phyloP scores from a whole-genome alignment of 495 filamentous ascomycete genomes.

The Penicillium lividum region DNA sequence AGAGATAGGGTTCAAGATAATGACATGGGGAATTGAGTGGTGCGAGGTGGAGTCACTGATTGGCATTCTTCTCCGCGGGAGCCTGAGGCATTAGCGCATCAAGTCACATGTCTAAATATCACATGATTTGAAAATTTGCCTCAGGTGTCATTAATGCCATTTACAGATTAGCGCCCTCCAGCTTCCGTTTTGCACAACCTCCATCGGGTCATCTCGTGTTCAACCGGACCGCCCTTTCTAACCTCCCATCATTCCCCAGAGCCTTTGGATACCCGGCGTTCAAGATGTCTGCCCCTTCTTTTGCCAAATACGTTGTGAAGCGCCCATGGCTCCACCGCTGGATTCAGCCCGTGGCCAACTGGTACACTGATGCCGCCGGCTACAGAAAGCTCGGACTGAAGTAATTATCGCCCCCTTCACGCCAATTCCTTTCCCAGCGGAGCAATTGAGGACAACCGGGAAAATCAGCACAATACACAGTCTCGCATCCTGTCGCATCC shows the following conservation, averaged over 20 bases:
- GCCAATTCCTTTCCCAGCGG: slow-evolving; percentile 14
- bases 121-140: background rate
- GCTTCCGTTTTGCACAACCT: slow-evolving; percentile 52
- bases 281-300: slow-evolving; percentile 72
- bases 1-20: slow-evolving; percentile 16
- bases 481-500: background rate
- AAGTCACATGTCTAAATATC: slow-evolving; percentile 13
- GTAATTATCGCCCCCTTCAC: slow-evolving; percentile 51
- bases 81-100: slow-evolving; percentile 31
- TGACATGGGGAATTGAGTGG: slow-evolving; percentile 25
- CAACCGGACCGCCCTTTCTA: slow-evolving; percentile 39
- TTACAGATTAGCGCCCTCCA: slow-evolving; percentile 27
- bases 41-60: slow-evolving; percentile 36
- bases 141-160: slow-evolving; percentile 14
- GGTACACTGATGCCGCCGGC: slow-evolving; percentile 83
- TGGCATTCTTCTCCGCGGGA: slow-evolving; percentile 14
- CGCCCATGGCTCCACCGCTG: slow-evolving; percentile 80
- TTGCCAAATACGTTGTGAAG: slow-evolving; percentile 71
- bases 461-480: background rate
- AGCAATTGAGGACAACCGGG: slow-evolving; percentile 13
- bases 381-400: slow-evolving; percentile 91
- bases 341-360: slow-evolving; percentile 75
- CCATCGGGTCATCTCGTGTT: slow-evolving; percentile 47
- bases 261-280: slow-evolving; percentile 38
- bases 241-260: slow-evolving; percentile 23